Conservation (phyloP, 306 rosid species). For the Casuarina cunninghamiana region DNA sequence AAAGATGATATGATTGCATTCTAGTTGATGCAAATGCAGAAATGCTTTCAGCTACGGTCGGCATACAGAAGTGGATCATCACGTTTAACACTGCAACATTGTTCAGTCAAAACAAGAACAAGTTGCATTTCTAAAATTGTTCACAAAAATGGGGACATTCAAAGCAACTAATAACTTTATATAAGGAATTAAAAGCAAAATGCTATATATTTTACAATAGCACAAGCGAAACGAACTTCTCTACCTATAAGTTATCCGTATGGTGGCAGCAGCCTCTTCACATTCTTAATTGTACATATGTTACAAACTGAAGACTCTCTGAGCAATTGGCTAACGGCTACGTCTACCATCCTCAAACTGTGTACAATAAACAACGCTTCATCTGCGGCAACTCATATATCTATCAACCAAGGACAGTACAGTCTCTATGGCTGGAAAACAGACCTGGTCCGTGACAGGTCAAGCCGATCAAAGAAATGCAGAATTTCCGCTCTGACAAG, state of each 20-base stretch:
- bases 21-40: no score
- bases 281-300: slow-evolving; percentile 30
- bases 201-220: slow-evolving; percentile 26
- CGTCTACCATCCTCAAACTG: slow-evolving; percentile 18
- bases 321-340: slow-evolving; percentile 25
- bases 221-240: slow-evolving; percentile 19
- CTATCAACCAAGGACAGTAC: no score
- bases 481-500: background rate
- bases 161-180: background rate
- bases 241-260: slow-evolving; percentile 19
- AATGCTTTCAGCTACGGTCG: no score
- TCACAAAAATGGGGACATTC: background rate
- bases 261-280: slow-evolving; percentile 23
- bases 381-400: slow-evolving; percentile 21
- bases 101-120: background rate
- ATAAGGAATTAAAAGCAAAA: background rate
- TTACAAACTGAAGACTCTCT: slow-evolving; percentile 24
- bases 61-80: no score
- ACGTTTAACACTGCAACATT: background rate
- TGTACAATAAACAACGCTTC: slow-evolving; percentile 25
- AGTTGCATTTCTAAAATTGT: background rate
- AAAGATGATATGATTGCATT: no score
- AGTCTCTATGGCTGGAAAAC: background rate
- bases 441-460: background rate
- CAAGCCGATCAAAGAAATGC: slow-evolving; percentile 13